These are phyloP conservation scores for Buddleja alternifolia DNA, from an alignment of 257 asterid genomes.

Conservation along the genomic window DNA sequence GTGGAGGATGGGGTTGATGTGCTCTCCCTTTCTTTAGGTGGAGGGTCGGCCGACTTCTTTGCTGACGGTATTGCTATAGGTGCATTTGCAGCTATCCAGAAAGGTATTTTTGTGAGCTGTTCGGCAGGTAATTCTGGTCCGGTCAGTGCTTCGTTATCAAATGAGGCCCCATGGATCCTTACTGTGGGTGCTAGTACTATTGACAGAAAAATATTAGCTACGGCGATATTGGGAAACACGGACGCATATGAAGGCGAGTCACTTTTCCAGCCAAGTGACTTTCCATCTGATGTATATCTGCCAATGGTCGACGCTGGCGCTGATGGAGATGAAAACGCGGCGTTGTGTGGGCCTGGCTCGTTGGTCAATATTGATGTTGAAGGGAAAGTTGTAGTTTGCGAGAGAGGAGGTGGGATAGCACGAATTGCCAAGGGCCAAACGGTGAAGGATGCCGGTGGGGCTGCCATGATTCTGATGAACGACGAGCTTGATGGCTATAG, in stretches of 20 bases:
- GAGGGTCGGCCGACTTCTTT: conserved; percentile 29
- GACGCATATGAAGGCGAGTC: conserved; percentile 37
- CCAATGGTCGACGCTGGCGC: conserved; percentile 40
- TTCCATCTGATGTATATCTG: conserved; percentile 11
- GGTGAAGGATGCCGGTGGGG: conserved; percentile 50
- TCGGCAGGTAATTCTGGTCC: conserved; percentile 46
- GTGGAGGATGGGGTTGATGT: conserved; percentile 48
- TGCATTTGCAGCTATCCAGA: conserved; percentile 46
- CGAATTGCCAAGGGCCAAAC: conserved; percentile 45
- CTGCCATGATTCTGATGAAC: conserved; percentile 54
- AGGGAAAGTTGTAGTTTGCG: conserved; percentile 48
- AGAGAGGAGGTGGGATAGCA: conserved; percentile 42
- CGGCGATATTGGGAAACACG: conserved; percentile 24
- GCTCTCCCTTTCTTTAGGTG: conserved; percentile 47
- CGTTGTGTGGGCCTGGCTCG: conserved; percentile 37
- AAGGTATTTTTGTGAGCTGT: conserved; percentile 49
- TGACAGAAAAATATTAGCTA: conserved; percentile 38
- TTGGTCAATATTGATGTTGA: conserved; percentile 28
- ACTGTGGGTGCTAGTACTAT: conserved; percentile 50
- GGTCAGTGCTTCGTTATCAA: conserved; percentile 27
- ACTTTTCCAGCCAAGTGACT: conserved; percentile 35
- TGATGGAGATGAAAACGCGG: conserved; percentile 25
- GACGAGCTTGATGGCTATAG: conserved; percentile 30
- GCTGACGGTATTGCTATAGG: conserved; percentile 42
- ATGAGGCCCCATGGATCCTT: conserved; percentile 55